Percentiles rank a stretch among this genome's conserved stretches.
Evolutionary conservation across 2,329 filamentous ascomycete genomes (phyloP).

Genomic region (Nigrospora sphaerica): DNA sequence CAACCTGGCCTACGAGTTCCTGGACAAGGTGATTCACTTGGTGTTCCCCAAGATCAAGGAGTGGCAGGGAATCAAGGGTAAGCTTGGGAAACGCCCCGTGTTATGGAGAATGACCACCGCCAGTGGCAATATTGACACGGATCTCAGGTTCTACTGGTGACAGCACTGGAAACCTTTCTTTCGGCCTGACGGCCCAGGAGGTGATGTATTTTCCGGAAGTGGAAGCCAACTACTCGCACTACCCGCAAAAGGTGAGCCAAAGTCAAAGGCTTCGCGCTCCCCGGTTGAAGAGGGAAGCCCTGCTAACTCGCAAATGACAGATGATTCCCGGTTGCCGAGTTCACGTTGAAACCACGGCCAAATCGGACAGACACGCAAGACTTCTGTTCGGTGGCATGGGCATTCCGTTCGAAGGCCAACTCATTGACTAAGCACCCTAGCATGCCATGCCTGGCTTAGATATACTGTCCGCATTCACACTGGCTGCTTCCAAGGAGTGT

Average conservation of each 20-base stretch:
- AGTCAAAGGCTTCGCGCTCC: slow-evolving; percentile 41
- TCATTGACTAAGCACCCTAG: slow-evolving; percentile 26
- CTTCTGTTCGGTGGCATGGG: slow-evolving; percentile 67
- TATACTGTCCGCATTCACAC: slow-evolving; percentile 7
- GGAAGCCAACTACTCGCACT: slow-evolving; percentile 81
- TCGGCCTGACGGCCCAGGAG: slow-evolving; percentile 69
- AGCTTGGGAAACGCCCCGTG: slow-evolving; percentile 1
- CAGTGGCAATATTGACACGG: not conserved
- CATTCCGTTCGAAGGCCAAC: slow-evolving; percentile 76
- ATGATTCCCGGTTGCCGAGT: slow-evolving; percentile 85
- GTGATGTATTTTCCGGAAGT: slow-evolving; percentile 88
- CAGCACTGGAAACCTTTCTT: slow-evolving; percentile 76
- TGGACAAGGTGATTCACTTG: slow-evolving; percentile 83
- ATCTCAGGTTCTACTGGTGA: slow-evolving; percentile 61
- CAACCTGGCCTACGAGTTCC: slow-evolving; percentile 80
- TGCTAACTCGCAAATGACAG: slow-evolving; percentile 44
- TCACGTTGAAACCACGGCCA: slow-evolving; percentile 77
- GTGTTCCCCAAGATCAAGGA: slow-evolving; percentile 96
- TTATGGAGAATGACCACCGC: no score
- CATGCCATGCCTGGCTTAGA: slow-evolving; percentile 12
- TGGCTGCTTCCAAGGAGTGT: slow-evolving; percentile 7
- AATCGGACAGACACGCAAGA: slow-evolving; percentile 76
- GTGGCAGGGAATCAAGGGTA: slow-evolving; percentile 62
- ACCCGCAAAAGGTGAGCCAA: slow-evolving; percentile 4
- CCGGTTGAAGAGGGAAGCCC: not conserved